Evolutionary conservation across 108 stramenopile species (phyloP).

Genomic region (Parmales sp.): DNA sequence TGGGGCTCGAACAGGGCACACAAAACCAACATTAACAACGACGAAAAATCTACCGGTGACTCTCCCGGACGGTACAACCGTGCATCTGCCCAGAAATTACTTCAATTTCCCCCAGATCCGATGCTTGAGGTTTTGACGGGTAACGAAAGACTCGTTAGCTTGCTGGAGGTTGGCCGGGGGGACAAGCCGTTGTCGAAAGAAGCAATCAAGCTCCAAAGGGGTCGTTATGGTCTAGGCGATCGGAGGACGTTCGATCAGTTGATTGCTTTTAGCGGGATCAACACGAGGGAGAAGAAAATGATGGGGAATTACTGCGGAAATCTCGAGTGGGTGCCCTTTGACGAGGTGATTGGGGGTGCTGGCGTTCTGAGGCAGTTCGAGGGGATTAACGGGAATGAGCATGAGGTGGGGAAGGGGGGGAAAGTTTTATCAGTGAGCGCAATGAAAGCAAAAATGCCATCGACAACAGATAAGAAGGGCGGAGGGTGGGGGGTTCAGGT

Average conservation of each 20-base stretch:
- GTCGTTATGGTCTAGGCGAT: conserved; percentile 58
- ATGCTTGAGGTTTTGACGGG: not conserved
- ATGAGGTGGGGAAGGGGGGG: too few species aligned
- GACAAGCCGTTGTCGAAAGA: not conserved
- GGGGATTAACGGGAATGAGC: too few species aligned
- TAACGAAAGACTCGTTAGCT: not conserved
- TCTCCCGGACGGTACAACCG: not conserved
- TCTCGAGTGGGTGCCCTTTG: conserved; percentile 64
- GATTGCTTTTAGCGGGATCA: conserved; percentile 62
- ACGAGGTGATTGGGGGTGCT: too few species aligned
- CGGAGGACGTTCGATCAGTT: conserved; percentile 57
- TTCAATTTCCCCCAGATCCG: not conserved
- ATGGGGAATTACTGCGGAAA: conserved; percentile 62
- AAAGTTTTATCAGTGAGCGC: too few species aligned
- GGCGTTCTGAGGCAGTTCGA: too few species aligned
- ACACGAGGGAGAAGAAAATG: conserved; percentile 37
- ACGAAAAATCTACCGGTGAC: not conserved
- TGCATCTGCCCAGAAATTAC: not conserved
- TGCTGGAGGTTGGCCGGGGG: not conserved
- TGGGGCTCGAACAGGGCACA: conserved; percentile 29
- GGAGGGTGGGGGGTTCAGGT: too few species aligned
- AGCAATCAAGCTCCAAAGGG: not conserved
- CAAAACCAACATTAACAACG: not conserved
- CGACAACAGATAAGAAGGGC: too few species aligned
- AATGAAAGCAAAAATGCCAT: too few species aligned